phyloP scores from a whole-genome alignment of 441 rosid species.

The Melastoma candidum region DNA sequence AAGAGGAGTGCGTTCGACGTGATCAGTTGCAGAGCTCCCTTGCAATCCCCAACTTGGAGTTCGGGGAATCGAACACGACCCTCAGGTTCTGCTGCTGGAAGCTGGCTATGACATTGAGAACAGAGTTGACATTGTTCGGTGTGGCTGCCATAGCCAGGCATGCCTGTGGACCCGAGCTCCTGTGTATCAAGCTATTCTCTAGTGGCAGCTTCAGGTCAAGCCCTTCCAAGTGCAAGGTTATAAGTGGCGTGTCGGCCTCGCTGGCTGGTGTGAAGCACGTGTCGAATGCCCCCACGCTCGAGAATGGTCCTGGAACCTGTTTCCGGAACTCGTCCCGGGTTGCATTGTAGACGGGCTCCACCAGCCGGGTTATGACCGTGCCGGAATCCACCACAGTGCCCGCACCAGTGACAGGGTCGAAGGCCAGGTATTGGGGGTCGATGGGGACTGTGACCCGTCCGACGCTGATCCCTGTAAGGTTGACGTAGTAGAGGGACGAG shows the following conservation, averaged over 20 bases:
- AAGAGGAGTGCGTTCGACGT: no score
- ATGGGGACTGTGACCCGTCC: slow-evolving; percentile 43
- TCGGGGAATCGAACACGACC: slow-evolving; percentile 58
- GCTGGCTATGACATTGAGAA: slow-evolving; percentile 73
- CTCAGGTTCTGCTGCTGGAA: slow-evolving; percentile 84
- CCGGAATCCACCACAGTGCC: slow-evolving; percentile 86
- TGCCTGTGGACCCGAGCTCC: slow-evolving; percentile 59
- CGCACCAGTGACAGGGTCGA: slow-evolving; percentile 57
- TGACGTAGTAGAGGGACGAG: slow-evolving; percentile 75
- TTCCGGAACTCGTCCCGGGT: slow-evolving; percentile 65
- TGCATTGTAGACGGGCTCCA: slow-evolving; percentile 44
- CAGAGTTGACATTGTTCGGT: slow-evolving; percentile 57
- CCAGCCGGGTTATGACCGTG: slow-evolving; percentile 69
- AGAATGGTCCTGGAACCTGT: slow-evolving; percentile 55
- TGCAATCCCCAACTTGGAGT: slow-evolving; percentile 71
- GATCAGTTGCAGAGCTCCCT: slow-evolving; percentile 61
- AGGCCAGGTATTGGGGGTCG: slow-evolving; percentile 27
- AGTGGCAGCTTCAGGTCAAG: slow-evolving; percentile 51
- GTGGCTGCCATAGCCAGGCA: slow-evolving; percentile 78
- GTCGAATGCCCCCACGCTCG: slow-evolving; percentile 72
- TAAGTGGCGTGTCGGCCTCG: slow-evolving; percentile 33
- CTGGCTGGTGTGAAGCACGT: slow-evolving; percentile 57
- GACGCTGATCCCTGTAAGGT: slow-evolving; percentile 67
- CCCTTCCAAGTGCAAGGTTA: slow-evolving; percentile 50
- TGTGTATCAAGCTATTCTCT: slow-evolving; percentile 79